phyloP scores from a whole-genome alignment of 2,329 filamentous ascomycete genomes.

The Aspergillus sp. region DNA sequence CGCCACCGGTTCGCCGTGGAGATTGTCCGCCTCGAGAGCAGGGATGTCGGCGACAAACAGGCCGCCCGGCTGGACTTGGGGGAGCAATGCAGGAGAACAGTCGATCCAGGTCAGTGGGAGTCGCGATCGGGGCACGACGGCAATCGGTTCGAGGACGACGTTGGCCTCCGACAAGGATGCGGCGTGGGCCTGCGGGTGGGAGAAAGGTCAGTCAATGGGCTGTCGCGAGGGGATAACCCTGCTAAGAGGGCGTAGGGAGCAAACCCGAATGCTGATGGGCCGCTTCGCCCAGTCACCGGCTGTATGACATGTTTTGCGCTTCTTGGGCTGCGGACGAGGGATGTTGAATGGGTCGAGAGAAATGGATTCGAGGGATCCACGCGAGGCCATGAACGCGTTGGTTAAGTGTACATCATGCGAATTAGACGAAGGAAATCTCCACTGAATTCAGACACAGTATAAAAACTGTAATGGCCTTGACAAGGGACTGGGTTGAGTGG shows the following conservation, averaged over 20 bases:
- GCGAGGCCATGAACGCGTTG: constrained; percentile 37
- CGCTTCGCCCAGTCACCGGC: constrained; percentile 15
- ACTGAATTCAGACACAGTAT: too few relatives aligned
- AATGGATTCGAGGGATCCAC: constrained; percentile 31
- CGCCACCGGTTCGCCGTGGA: constrained; percentile 21
- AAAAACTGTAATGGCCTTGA: too few relatives aligned
- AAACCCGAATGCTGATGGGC: constrained; percentile 34
- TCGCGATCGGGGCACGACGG: constrained; percentile 33
- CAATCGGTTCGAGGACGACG: constrained; percentile 35
- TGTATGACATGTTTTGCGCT: constrained; percentile 29
- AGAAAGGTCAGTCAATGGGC: background rate
- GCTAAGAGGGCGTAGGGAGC: background rate
- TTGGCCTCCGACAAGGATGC: constrained; percentile 34
- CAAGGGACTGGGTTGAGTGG: too few relatives aligned
- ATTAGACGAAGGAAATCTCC: background rate
- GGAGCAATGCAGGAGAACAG: constrained; percentile 17
- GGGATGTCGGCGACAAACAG: constrained; percentile 39
- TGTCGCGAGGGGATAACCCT: background rate
- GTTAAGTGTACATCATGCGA: constrained; percentile 13
- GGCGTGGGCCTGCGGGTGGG: constrained; percentile 29
- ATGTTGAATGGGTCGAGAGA: constrained; percentile 29
- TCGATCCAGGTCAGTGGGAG: constrained; percentile 42
- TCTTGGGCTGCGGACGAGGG: constrained; percentile 27
- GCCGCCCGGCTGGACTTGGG: constrained; percentile 30
- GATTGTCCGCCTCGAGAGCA: constrained; percentile 28